Evolutionary conservation across 108 stramenopile genomes (phyloP).

Genomic region (Fragilaria radians): DNA sequence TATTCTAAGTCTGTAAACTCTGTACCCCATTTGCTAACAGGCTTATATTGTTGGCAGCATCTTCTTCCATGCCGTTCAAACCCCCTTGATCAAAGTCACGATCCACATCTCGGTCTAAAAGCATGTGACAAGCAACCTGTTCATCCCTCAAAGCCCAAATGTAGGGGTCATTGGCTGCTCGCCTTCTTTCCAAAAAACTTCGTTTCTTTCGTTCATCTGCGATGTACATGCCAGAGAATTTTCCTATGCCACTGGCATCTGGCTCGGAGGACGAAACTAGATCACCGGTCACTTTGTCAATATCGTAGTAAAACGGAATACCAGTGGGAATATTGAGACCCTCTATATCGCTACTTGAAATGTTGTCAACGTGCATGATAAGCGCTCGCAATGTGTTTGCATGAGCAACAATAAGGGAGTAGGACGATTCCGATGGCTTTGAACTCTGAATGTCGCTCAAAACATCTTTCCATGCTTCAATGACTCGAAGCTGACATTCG

Average conservation of each 20-base stretch:
- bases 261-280: constrained; percentile 9
- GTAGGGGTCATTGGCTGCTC: constrained; percentile 33
- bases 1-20: no score
- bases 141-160: no score
- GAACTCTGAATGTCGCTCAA: constrained; percentile 3
- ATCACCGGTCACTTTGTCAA: constrained; percentile 16
- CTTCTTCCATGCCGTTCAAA: no score
- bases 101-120: no score
- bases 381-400: constrained; percentile 41
- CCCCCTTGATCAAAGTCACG: no score
- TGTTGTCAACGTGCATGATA: constrained; percentile 42
- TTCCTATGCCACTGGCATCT: neutral
- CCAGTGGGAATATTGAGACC: constrained; percentile 50
- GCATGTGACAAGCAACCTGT: no score
- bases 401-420: constrained; percentile 38
- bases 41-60: no score
- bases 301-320: constrained; percentile 52
- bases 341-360: constrained; percentile 33
- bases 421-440: neutral
- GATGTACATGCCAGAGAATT: constrained; percentile 29
- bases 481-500: constrained; percentile 24
- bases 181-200: constrained; percentile 32
- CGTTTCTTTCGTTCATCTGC: constrained; percentile 36
- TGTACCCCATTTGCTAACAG: no score
- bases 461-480: constrained; percentile 15